A percentile compares a stretch with the other conserved stretches of the same genome.
Conservation (phyloP, 805 yeast species). For the Starmerella vaccinii region DNA sequence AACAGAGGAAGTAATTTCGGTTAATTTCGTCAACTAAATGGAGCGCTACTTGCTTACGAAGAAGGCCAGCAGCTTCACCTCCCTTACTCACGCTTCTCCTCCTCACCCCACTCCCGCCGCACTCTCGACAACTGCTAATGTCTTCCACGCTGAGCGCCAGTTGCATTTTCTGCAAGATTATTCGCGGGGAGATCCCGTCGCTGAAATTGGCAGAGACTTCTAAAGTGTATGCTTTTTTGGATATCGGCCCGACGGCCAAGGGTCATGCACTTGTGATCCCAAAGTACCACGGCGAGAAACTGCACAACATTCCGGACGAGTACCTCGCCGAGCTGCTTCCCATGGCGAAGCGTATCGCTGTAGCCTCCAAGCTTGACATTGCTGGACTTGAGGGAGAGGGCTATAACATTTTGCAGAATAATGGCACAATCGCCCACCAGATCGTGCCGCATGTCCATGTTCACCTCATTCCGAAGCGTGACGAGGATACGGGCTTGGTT, state of each 20-base stretch:
- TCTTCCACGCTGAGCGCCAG: slow-evolving; percentile 18
- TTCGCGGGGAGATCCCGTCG: slow-evolving; percentile 92
- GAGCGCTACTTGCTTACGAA: background rate
- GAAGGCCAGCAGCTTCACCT: background rate
- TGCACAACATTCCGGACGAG: slow-evolving; percentile 90
- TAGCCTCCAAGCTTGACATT: slow-evolving; percentile 45
- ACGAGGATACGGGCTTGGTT: slow-evolving; percentile 58
- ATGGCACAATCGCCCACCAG: slow-evolving; percentile 92
- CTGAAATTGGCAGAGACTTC: slow-evolving; percentile 83
- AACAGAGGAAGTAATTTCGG: background rate
- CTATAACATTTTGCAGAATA: slow-evolving; percentile 84
- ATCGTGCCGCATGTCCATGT: slow-evolving; percentile 92
- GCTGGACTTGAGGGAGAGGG: slow-evolving; percentile 58
- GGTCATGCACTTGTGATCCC: slow-evolving; percentile 90
- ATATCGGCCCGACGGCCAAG: slow-evolving; percentile 81
- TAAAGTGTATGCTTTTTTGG: slow-evolving; percentile 68
- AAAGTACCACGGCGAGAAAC: slow-evolving; percentile 83
- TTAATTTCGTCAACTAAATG: too few relatives aligned
- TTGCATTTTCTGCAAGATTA: slow-evolving; percentile 88
- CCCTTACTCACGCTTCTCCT: too few relatives aligned
- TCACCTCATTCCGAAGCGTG: slow-evolving; percentile 87
- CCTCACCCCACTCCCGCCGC: background rate
- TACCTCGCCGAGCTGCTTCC: slow-evolving; percentile 78
- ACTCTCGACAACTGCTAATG: slow-evolving; percentile 11
- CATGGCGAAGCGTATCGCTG: slow-evolving; percentile 73